phyloP scores from a whole-genome alignment of 2,329 filamentous ascomycete species.

The Chalaropsis thielavioides region DNA sequence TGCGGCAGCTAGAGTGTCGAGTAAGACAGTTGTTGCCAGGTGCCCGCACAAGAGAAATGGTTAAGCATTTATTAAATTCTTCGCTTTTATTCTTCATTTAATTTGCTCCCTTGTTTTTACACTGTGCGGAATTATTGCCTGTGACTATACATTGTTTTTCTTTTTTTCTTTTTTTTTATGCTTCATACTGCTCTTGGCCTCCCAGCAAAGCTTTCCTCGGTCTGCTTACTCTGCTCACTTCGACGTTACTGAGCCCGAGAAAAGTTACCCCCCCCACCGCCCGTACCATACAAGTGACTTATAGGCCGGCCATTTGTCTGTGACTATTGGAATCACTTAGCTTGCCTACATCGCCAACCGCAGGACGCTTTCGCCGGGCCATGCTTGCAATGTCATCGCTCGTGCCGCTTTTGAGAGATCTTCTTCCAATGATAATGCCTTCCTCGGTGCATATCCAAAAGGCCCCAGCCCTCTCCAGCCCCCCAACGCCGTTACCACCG shows the following conservation, averaged over 20 bases:
- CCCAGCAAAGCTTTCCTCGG: neutral
- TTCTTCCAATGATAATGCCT: slow-evolving; percentile 46
- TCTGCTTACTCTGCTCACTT: too few relatives aligned
- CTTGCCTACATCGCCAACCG: neutral
- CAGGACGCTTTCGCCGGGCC: neutral
- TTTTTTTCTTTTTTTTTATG: neutral
- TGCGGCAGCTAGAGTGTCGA: neutral
- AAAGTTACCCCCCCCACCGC: too few relatives aligned
- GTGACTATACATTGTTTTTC: neutral
- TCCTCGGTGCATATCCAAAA: slow-evolving; percentile 39
- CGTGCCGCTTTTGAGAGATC: slow-evolving; percentile 41
- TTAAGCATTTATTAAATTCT: neutral
- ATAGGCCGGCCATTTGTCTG: neutral
- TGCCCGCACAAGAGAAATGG: neutral
- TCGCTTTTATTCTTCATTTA: neutral
- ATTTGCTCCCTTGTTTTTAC: slow-evolving; percentile 9
- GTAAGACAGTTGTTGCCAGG: neutral
- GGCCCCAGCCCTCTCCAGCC: slow-evolving; percentile 24
- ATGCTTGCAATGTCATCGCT: slow-evolving; percentile 42
- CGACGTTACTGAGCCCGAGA: too few relatives aligned
- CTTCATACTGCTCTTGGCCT: neutral
- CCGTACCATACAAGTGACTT: neutral
- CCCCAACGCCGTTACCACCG: slow-evolving; percentile 27
- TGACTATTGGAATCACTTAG: neutral
- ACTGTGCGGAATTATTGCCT: neutral